Conservation (phyloP, 139 green algal species). For the Chlamydomonas asymmetrica region DNA sequence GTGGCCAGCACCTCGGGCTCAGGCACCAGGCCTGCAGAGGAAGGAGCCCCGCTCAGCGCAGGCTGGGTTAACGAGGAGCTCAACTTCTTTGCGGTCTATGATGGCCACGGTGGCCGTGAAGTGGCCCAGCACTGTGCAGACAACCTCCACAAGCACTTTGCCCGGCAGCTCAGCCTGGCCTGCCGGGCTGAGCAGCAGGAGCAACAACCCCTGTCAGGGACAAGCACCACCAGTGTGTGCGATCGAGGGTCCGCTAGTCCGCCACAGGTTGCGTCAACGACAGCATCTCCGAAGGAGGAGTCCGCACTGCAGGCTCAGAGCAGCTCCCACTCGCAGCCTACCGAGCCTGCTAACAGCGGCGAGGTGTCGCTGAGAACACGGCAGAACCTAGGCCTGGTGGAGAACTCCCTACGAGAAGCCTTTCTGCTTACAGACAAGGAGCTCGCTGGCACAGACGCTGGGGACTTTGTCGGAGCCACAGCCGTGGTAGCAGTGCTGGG, state of each 20-base stretch:
- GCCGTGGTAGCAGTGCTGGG: slow-evolving; percentile 54
- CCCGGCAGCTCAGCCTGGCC: background rate
- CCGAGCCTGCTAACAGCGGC: no score
- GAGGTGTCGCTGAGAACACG: no score
- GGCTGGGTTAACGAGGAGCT: no score
- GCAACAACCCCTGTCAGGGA: background rate
- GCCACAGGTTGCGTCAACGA: no score
- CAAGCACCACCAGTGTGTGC: no score
- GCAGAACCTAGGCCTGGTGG: slow-evolving; percentile 6
- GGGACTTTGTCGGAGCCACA: slow-evolving; percentile 50
- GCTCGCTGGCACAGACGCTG: slow-evolving; percentile 44
- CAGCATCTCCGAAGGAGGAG: no score
- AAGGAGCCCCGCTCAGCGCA: no score
- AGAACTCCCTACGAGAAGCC: slow-evolving; percentile 29
- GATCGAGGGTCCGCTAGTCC: no score
- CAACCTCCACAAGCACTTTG: slow-evolving; percentile 21
- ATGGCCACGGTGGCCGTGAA: slow-evolving; percentile 11
- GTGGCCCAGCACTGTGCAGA: background rate
- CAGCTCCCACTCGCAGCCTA: no score
- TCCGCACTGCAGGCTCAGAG: no score
- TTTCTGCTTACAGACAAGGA: slow-evolving; percentile 46
- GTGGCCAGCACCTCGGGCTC: no score
- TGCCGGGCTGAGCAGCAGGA: background rate
- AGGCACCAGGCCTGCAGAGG: no score
- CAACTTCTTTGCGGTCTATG: slow-evolving; percentile 11